Evolutionary conservation across 768 basidiomycete species (phyloP).

Genomic region (Hypholoma fasciculare): DNA sequence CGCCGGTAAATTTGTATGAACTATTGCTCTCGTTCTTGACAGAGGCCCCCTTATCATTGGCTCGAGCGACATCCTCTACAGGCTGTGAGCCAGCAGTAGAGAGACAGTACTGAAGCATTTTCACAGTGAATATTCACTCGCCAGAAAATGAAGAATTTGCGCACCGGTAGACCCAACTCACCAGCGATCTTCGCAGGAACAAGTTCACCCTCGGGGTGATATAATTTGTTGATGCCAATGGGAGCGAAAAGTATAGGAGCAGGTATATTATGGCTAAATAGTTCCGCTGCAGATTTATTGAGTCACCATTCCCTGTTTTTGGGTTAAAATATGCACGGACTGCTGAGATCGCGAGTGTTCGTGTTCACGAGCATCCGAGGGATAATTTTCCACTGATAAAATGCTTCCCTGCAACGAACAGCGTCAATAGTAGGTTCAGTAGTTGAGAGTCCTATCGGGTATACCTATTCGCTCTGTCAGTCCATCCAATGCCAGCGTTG

Average conservation of each 20-base stretch:
- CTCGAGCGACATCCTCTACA: conserved; percentile 50
- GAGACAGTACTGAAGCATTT: conserved; percentile 40
- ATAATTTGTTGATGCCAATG: conserved; percentile 55
- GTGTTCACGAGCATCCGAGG: conserved; percentile 55
- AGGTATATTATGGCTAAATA: conserved; percentile 48
- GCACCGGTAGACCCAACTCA: conserved; percentile 37
- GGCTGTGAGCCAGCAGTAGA: conserved; percentile 51
- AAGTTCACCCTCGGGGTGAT: conserved; percentile 44
- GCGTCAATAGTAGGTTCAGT: background rate
- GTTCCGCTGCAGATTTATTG: conserved; percentile 24
- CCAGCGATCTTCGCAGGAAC: conserved; percentile 41
- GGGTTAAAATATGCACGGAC: conserved; percentile 21
- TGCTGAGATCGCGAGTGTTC: conserved; percentile 44
- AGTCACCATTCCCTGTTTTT: background rate
- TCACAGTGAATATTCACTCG: conserved; percentile 6
- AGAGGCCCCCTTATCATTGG: conserved; percentile 42
- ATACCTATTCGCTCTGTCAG: conserved; percentile 48
- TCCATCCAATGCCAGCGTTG: conserved; percentile 54
- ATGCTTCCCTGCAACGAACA: conserved; percentile 37
- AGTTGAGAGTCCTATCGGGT: background rate
- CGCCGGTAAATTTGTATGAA: conserved; percentile 32
- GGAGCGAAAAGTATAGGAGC: conserved; percentile 57
- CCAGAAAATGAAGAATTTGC: background rate
- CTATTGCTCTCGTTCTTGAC: conserved; percentile 33
- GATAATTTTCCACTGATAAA: conserved; percentile 55